These are phyloP conservation scores for Cadophora sp. DNA, from an alignment of 2,329 filamentous ascomycete species.

Conservation along the genomic window DNA sequence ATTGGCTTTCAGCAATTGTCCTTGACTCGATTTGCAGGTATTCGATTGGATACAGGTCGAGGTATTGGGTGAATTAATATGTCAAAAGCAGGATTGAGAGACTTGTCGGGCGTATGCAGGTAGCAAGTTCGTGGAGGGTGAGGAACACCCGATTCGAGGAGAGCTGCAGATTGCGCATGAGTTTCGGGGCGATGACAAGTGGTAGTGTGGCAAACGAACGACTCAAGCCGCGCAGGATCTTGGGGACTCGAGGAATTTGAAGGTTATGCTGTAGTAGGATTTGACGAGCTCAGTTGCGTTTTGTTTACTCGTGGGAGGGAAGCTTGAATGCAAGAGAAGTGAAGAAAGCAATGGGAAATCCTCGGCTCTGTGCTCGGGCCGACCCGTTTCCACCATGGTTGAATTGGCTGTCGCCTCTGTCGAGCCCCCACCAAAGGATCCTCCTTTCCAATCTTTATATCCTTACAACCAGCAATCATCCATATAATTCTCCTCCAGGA, in stretches of 20 bases:
- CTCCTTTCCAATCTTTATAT: not conserved
- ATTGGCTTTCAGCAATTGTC: conserved; percentile 30
- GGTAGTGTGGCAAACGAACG: not conserved
- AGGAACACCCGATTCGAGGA: conserved; percentile 32
- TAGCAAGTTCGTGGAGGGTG: not conserved
- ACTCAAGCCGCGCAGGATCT: not conserved
- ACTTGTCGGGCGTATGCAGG: conserved; percentile 19
- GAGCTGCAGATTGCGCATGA: conserved; percentile 19
- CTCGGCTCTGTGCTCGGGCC: conserved; percentile 4
- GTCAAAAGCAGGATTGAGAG: conserved; percentile 14
- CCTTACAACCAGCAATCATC: not conserved
- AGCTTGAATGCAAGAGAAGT: not conserved
- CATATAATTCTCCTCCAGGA: not conserved
- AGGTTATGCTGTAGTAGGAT: not conserved
- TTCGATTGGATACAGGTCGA: conserved; percentile 5
- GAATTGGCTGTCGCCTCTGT: no score
- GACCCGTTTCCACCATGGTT: not conserved
- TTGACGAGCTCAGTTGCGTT: not conserved
- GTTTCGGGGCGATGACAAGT: conserved; percentile 13
- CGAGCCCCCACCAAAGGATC: not conserved
- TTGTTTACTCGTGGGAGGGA: not conserved
- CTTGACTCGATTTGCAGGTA: not conserved
- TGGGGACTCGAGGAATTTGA: not conserved
- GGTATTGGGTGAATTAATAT: conserved; percentile 17
- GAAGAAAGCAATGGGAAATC: not conserved